Evolutionary conservation across 768 basidiomycete species (phyloP).

Genomic region (Cystofilobasidium capitatum): DNA sequence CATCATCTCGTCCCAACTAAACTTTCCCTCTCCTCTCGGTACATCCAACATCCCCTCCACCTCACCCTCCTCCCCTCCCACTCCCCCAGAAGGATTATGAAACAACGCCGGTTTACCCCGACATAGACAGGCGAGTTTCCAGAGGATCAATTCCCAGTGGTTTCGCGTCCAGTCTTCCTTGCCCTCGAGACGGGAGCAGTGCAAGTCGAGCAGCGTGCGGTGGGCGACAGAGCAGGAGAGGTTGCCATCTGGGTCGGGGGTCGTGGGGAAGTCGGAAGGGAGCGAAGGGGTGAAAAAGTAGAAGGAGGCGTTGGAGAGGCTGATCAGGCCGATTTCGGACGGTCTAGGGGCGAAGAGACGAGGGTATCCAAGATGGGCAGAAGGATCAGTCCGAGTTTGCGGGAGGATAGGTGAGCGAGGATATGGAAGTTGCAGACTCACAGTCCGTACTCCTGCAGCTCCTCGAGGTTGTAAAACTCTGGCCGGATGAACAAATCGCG

Average conservation of each 20-base stretch:
- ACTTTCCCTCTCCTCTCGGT: conserved; percentile 46
- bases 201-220: conserved; percentile 2
- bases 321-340: conserved; percentile 19
- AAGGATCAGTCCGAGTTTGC: not conserved
- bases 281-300: conserved; percentile 14
- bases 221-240: not conserved
- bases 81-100: not conserved
- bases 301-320: conserved; percentile 15
- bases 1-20: conserved; percentile 75
- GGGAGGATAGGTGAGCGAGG: not conserved
- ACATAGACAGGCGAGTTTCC: conserved; percentile 87
- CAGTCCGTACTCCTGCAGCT: conserved; percentile 15
- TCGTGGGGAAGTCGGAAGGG: not conserved
- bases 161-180: conserved; percentile 68
- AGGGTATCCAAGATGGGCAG: not conserved
- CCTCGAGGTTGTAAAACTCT: conserved; percentile 12
- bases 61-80: not conserved
- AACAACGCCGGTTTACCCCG: conserved; percentile 55
- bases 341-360: conserved; percentile 4
- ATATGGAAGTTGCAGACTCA: conserved; percentile 5
- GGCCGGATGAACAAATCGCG: conserved; percentile 18
- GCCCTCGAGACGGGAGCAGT: conserved; percentile 10
- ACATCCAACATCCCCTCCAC: too few relatives aligned
- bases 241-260: not conserved
- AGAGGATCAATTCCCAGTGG: conserved; percentile 80